Base-by-base conservation (phyloP, 805 yeast species). In the Ogataea henricii region DNA sequence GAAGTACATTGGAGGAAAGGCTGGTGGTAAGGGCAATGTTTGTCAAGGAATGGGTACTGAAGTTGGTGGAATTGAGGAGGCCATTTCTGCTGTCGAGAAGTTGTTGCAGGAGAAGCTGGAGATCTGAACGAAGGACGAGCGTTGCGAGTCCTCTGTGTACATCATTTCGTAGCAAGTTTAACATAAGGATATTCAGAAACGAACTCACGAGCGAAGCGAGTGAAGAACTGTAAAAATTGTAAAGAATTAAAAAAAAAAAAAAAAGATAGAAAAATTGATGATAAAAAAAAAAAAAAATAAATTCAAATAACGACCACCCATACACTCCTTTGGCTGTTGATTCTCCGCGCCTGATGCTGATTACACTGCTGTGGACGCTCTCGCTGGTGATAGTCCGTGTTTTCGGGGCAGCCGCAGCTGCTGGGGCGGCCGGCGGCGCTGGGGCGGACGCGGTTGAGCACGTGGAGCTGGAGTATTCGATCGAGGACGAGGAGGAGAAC, bases 21-120 rank as follows among this genome's bases (percentile, higher is more conserved):
- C 96, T 49, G 99, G 99, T 72, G 99, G 99, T 69, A 94, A 89
- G 72, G 98, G 97, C 54, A 88, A 89, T 56, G 83, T 91, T 46
- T 89, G 89, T 59, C 99, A 94, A 74, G 99, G 99, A 70, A 87
- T 89, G 83, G 99, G 99, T 60, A 89, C 85, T 59, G 86, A 89
- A 53, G 77, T 83, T 30, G 76, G 71, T 27, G 88, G 87, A 54
- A 76, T 89, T 45, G 76, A 75, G 35, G 77, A 76, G 34, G 99
- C 99, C 22, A 75, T 94, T 55, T 79, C 76, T 27, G 88, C 84
- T 53, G 80, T 91, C 44, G 77, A 77, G 56, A 74, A 76, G 62
- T 68, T 82, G 54, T 76, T 90, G 55, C 64, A 70, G 37, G 84
- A 82, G 64, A 85, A 83, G 66, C 74, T 87, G 36, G 34, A 42